Base-by-base conservation (phyloP, 805 yeast genomes). In the Priceomyces castillae region DNA sequence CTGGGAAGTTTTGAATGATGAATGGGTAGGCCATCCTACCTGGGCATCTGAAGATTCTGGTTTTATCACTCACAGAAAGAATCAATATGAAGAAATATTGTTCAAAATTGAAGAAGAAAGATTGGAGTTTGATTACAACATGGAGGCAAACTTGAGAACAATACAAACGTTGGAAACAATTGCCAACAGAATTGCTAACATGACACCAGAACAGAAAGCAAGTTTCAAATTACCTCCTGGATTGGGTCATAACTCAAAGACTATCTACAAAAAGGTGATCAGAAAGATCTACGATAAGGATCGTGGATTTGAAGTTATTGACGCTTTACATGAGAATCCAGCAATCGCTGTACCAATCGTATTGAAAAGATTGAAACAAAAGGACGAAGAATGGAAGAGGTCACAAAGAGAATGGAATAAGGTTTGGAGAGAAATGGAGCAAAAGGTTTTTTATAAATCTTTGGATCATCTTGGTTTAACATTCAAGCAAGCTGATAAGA, bases 31-130 rank as follows among this genome's bases (percentile, higher is more conserved):
- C 5, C 98, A 94, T 65, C 99, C 99, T 17, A 95, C 96, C n/a
- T 94, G 99, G 99, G 99, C 98, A 3, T 92, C 98, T 0, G 99
- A 94, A 64, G 99, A 94, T 64, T 87, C 97, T 10, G 99, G 99
- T 0, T 94, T 92, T 57, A 90, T 94, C 61, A 97, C 99, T n/a
- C 99, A 94, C 64, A 81, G 98, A 51, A 94, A 94, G 66, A 94
- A 94, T 61, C 99, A 94, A 68, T 94, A 92, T 62, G 99, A 94
- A 65, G 99, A 94, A 63, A 87, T 94, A 39, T 68, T 94, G 42
- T 90, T 90, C 71, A 84, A 95, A 61, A 88, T 90, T 46, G 99
- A 94, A 65, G 99, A 94, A 62, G 99, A 94, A 67, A 82, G 99
- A 61, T 96, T 90, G 53, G 99, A 94, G 64, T 94, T 90, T 63